phyloP scores from a whole-genome alignment of 2,329 filamentous ascomycete species.

The Ophiocordyceps camponoti-saundersi region DNA sequence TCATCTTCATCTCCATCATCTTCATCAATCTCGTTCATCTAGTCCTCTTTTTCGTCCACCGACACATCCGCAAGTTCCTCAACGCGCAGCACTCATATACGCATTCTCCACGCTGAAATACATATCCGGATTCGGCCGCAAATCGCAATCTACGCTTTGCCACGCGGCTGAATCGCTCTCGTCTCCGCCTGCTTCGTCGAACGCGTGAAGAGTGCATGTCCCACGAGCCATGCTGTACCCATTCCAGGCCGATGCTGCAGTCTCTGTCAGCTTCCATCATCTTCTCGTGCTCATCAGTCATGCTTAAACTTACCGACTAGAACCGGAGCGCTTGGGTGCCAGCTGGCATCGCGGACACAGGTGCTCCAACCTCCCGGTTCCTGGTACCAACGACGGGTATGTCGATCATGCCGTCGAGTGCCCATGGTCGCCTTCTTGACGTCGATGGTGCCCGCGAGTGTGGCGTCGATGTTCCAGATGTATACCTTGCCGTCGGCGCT shows the following conservation, averaged over 20 bases:
- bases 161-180: constrained; percentile 47
- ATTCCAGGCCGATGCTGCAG: constrained; percentile 63
- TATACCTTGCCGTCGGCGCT: constrained; percentile 81
- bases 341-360: constrained; percentile 74
- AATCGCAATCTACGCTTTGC: constrained; percentile 39
- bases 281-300: neutral
- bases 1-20: too few species aligned
- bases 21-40: too few species aligned
- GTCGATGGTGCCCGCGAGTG: constrained; percentile 59
- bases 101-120: constrained; percentile 5
- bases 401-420: constrained; percentile 37
- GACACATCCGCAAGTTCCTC: neutral
- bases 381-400: constrained; percentile 38
- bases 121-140: constrained; percentile 22
- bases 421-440: constrained; percentile 54
- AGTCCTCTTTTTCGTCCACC: too few species aligned
- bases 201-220: constrained; percentile 63
- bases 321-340: constrained; percentile 74
- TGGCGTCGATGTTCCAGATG: constrained; percentile 88
- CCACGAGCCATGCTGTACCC: constrained; percentile 56
- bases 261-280: neutral
- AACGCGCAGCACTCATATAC: constrained; percentile 4
- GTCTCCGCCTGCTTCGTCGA: constrained; percentile 46
- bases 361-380: constrained; percentile 49
- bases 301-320: constrained; percentile 38